A percentile compares a stretch with the other conserved stretches of the same genome.
Evolutionary conservation across 495 filamentous ascomycete genomes (phyloP).

Genomic region (Jackrogersella multiformis): DNA sequence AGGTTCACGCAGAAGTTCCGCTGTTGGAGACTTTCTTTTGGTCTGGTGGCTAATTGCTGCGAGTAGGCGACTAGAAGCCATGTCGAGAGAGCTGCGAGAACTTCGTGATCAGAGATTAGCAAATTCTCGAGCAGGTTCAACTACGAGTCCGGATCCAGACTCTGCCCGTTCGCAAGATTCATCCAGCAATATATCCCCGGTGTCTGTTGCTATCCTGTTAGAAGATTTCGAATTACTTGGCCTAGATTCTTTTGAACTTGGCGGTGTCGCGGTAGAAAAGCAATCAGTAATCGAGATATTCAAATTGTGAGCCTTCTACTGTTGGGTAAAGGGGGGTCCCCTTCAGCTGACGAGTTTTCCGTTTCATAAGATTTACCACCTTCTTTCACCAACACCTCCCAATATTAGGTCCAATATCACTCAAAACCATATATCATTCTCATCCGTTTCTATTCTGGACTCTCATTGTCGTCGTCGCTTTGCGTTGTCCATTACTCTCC

Average conservation of each 20-base stretch:
- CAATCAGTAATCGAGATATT: slow-evolving; percentile 38
- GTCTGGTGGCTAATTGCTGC: slow-evolving; percentile 3
- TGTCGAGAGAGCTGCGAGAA: slow-evolving; percentile 47
- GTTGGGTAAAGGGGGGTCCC: not conserved
- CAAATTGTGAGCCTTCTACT: slow-evolving; percentile 27
- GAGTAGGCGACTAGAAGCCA: slow-evolving; percentile 44
- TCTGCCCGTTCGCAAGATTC: slow-evolving; percentile 33
- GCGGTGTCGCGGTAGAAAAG: slow-evolving; percentile 28
- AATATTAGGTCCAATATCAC: slow-evolving; percentile 41
- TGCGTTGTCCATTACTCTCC: slow-evolving; percentile 17
- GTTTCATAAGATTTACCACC: slow-evolving; percentile 35
- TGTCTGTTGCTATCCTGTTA: slow-evolving; percentile 23
- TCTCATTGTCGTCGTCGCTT: slow-evolving; percentile 37
- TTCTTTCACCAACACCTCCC: slow-evolving; percentile 41
- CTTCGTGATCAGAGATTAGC: slow-evolving; percentile 40
- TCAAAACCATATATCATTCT: slow-evolving; percentile 40
- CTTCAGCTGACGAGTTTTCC: slow-evolving; percentile 4
- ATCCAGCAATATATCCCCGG: slow-evolving; percentile 18
- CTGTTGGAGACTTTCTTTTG: not conserved
- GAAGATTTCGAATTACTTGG: slow-evolving; percentile 39
- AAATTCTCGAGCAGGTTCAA: slow-evolving; percentile 28
- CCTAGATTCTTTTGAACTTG: slow-evolving; percentile 37
- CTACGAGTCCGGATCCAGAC: slow-evolving; percentile 40
- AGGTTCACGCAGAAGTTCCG: not conserved
- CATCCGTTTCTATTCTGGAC: slow-evolving; percentile 48